Evolutionary conservation across 257 asterid species (phyloP).

Genomic region (Nicotiana tabacum): DNA sequence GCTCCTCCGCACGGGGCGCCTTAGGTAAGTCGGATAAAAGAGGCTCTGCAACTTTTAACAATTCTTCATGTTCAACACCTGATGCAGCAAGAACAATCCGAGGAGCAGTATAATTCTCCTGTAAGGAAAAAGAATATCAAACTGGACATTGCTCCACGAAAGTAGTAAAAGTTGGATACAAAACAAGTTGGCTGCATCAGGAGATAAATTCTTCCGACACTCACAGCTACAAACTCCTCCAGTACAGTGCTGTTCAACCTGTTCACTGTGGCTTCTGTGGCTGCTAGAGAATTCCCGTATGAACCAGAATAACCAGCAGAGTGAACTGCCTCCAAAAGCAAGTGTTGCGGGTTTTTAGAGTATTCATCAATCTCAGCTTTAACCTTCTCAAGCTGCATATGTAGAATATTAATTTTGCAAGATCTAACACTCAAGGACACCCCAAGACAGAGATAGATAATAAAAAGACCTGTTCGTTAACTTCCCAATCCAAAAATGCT

Average conservation of each 20-base stretch:
- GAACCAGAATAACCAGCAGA: conserved; percentile 70
- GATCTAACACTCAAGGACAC: not conserved
- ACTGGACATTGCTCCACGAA: not conserved
- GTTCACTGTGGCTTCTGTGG: conserved; percentile 53
- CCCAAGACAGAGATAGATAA: not conserved
- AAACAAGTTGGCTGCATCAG: conserved; percentile 3
- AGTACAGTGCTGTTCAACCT: conserved; percentile 51
- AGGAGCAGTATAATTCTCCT: conserved; percentile 76
- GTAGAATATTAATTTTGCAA: not conserved
- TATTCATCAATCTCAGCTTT: conserved; percentile 49
- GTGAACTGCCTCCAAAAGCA: conserved; percentile 83
- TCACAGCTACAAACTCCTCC: conserved; percentile 77
- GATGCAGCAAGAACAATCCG: conserved; percentile 85
- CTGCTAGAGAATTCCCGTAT: conserved; percentile 55
- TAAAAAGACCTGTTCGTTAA: conserved; percentile 67
- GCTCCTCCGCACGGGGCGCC: conserved; percentile 34
- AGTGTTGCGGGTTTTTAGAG: conserved; percentile 65
- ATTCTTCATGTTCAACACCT: conserved; percentile 80
- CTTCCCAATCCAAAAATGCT: conserved; percentile 94
- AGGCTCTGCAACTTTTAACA: conserved; percentile 71
- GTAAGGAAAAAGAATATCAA: conserved; percentile 14
- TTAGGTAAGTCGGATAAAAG: conserved; percentile 67
- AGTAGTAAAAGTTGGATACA: not conserved
- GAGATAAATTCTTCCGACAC: conserved; percentile 18
- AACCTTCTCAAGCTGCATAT: conserved; percentile 52